Base-by-base conservation (phyloP, 345 rosid genomes). In the Hibiscus tridactylites region DNA sequence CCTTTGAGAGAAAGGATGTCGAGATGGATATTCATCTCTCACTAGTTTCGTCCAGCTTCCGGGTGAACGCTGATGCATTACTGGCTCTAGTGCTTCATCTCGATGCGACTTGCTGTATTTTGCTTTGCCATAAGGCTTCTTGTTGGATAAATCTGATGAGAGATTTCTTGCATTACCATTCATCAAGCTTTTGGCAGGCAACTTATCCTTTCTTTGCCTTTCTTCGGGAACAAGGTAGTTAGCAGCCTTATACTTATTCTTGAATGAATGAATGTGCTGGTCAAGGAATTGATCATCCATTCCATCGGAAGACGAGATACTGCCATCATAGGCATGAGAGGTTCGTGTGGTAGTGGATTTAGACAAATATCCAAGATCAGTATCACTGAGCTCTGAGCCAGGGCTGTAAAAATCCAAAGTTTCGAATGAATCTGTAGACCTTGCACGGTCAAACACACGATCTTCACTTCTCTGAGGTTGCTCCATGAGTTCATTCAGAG, bases 251-350 rank as follows among this genome's bases (percentile, higher is more conserved):
- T 73, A 52, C 15, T 76, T 74, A 73, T 70, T 78, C 71, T 78
- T 80, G 12, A 65, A 74, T 71, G 73, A 47, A 61, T 71, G 60
- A 4, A 76, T 50, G 10, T 74, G 69, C 47, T 77, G 78, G 67
- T 75, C 75, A 39, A 75, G 77, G 44, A 83, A 69, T 56, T 77
- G 88, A 80, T 87, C 91, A 78, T 84, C 93, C 3, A 76, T 69
- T 58, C 79, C 87, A n/a, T 85, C 92, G 74, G 65, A 83, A 1
- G 97, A 93, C 71, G 97, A 87, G 75, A 88, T 72, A 29, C 86
- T 83, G 50, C 86, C 91, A 80, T 87, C 91, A 77, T 86, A 90
- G 37, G 91, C 88, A 77, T 78, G 87, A 71, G 82, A 71, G 50
- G 83, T 84, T 73, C 83, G 83, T 71, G 81, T 74, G 68, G 81